Percentiles rank a stretch among this genome's conserved stretches.
Evolutionary conservation across 73 alveolate genomes (phyloP).

Genomic region (Paramecium tetraurelia): DNA sequence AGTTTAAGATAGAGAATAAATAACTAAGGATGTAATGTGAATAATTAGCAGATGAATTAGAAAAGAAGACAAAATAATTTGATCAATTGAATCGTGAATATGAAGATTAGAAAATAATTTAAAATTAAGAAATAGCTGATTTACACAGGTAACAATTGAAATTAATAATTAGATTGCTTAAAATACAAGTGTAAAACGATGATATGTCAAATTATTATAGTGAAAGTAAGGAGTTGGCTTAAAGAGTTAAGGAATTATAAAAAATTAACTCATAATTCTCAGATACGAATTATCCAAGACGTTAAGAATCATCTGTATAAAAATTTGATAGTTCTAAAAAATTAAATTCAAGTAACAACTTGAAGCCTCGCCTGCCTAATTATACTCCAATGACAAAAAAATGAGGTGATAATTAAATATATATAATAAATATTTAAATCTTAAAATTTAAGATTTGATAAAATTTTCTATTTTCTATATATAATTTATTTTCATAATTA

Average conservation of each 20-base stretch:
- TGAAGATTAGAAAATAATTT: neutral
- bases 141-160: neutral
- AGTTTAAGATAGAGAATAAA: conserved; percentile 15
- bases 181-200: conserved; percentile 19
- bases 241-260: conserved; percentile 26
- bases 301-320: neutral
- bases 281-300: neutral
- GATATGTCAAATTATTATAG: neutral
- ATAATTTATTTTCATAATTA: no score
- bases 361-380: neutral
- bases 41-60: conserved; percentile 43
- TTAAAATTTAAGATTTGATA: neutral
- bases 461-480: neutral
- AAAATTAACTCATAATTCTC: conserved; percentile 17
- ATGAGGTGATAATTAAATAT: neutral
- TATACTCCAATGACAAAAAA: neutral
- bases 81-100: neutral
- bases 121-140: conserved; percentile 46
- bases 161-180: neutral
- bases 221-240: conserved; percentile 12
- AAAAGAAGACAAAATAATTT: conserved; percentile 7
- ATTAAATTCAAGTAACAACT: neutral
- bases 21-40: conserved; percentile 32
- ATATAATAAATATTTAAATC: neutral
- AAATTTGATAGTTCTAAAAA: conserved; percentile 14